phyloP scores from a whole-genome alignment of 768 basidiomycete genomes.

The Saitozyma sp. region DNA sequence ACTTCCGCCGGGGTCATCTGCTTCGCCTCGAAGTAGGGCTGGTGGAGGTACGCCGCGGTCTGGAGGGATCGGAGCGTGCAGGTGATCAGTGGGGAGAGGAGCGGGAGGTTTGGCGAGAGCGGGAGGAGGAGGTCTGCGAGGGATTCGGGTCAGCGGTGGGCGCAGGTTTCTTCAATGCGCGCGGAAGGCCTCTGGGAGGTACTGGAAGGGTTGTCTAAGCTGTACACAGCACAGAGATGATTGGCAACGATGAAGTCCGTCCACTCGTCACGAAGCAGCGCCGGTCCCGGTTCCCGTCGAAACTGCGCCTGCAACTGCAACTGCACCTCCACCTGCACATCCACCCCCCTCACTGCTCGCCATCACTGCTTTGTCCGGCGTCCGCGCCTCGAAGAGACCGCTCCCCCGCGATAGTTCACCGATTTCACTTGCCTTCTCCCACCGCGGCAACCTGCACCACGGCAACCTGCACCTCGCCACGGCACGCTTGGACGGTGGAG shows the following conservation, averaged over 20 bases:
- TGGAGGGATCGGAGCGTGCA: slow-evolving; percentile 52
- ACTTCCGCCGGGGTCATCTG: slow-evolving; percentile 71
- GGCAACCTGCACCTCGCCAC: background rate
- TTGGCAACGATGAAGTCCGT: too few relatives aligned
- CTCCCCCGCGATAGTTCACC: too few relatives aligned
- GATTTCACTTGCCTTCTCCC: too few relatives aligned
- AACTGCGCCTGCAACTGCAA: too few relatives aligned
- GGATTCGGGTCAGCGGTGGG: background rate
- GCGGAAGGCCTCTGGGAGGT: background rate
- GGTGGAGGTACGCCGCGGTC: slow-evolving; percentile 51
- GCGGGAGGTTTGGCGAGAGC: slow-evolving; percentile 50
- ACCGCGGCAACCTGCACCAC: too few relatives aligned
- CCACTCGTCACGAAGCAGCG: background rate
- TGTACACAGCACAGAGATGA: background rate
- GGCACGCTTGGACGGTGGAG: background rate
- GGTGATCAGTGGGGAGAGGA: slow-evolving; percentile 52
- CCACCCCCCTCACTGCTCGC: too few relatives aligned
- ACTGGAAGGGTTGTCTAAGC: background rate
- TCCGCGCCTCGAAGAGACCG: too few relatives aligned
- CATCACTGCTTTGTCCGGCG: too few relatives aligned
- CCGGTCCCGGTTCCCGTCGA: background rate
- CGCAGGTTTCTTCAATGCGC: background rate
- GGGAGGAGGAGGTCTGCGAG: slow-evolving; percentile 46
- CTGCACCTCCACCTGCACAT: too few relatives aligned
- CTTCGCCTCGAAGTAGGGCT: slow-evolving; percentile 79